Conservation (phyloP, 495 filamentous ascomycete species). For the Tuber borchii region DNA sequence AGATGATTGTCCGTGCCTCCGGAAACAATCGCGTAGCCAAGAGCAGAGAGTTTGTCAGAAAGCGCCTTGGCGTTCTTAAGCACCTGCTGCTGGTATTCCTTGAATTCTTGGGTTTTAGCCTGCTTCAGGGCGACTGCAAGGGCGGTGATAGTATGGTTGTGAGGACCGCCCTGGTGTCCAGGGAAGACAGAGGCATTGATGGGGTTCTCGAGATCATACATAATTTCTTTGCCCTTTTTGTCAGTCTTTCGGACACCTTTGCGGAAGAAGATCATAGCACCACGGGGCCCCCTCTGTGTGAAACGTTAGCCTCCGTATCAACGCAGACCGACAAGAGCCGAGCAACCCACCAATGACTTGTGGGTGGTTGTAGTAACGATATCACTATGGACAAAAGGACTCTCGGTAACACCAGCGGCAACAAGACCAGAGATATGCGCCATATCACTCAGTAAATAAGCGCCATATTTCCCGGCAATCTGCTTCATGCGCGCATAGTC, state of each 20-base stretch:
- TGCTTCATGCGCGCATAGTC: constrained; percentile 83
- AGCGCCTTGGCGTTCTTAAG: constrained; percentile 84
- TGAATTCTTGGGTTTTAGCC: constrained; percentile 81
- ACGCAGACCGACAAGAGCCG: not conserved
- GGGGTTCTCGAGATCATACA: constrained; percentile 86
- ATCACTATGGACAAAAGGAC: constrained; percentile 83
- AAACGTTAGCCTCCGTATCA: not conserved
- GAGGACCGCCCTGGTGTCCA: constrained; percentile 95
- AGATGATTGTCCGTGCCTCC: constrained; percentile 97
- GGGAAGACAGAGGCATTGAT: constrained; percentile 98
- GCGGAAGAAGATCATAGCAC: constrained; percentile 97
- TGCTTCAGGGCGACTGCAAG: constrained; percentile 90
- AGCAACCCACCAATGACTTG: constrained; percentile 61
- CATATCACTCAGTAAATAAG: constrained; percentile 91
- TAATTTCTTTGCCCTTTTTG: constrained; percentile 70
- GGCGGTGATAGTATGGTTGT: constrained; percentile 98
- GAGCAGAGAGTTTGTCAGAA: constrained; percentile 63
- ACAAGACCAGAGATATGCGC: constrained; percentile 96
- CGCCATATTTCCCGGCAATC: constrained; percentile 82
- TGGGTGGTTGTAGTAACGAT: constrained; percentile 98
- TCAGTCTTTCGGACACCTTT: constrained; percentile 79
- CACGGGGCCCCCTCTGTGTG: constrained; percentile 67
- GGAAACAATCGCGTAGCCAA: constrained; percentile 85
- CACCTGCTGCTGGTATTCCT: constrained; percentile 78
- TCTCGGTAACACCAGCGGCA: constrained; percentile 80